phyloP scores from a whole-genome alignment of 257 asterid species.

The Osmanthus fragrans region DNA sequence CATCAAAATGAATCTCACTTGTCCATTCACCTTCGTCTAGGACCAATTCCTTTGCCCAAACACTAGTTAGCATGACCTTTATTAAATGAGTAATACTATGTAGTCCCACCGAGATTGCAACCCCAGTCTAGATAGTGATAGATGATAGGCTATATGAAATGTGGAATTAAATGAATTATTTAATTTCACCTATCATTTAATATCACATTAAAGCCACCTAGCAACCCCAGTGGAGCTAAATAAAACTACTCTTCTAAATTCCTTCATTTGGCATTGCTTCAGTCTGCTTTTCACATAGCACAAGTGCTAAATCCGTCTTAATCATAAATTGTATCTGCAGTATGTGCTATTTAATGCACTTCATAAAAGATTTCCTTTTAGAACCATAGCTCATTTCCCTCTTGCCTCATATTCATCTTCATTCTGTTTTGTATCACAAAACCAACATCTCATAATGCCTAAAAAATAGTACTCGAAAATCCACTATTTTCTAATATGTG shows the following conservation, averaged over 20 bases:
- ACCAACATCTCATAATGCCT: neutral
- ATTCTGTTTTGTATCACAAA: neutral
- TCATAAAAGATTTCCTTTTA: neutral
- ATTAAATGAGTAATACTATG: no score
- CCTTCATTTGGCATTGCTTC: neutral
- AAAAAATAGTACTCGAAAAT: neutral
- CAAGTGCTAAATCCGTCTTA: neutral
- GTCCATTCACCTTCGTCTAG: neutral
- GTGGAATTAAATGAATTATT: no score
- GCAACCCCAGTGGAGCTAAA: no score
- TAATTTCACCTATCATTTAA: no score
- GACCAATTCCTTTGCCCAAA: constrained; percentile 2
- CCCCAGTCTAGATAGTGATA: no score
- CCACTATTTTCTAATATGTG: neutral
- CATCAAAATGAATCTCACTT: neutral
- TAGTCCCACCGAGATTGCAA: no score
- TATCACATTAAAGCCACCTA: no score
- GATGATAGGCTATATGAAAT: no score
- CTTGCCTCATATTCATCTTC: neutral
- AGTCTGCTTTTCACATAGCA: constrained; percentile 1
- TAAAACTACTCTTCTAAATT: neutral
- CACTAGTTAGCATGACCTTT: neutral
- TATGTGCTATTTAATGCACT: neutral
- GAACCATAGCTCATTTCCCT: neutral
- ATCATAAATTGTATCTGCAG: constrained; percentile 1